A percentile compares a stretch with the other conserved stretches of the same genome.
These are phyloP conservation scores for Protomyces gravidus DNA, from an alignment of 1,139 yeast species.

Conservation along the genomic window DNA sequence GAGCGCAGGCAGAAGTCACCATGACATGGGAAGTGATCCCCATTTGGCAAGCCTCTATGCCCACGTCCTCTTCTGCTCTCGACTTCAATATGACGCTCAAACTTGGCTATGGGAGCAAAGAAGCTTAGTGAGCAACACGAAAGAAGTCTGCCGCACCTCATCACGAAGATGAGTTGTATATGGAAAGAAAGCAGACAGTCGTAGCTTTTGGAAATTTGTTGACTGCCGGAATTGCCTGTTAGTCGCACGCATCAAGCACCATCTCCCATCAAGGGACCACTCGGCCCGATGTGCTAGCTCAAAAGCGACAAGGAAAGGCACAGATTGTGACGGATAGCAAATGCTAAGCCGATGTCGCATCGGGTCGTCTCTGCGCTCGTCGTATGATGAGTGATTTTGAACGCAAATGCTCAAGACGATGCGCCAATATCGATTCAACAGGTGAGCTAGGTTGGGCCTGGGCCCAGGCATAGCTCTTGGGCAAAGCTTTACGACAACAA, in stretches of 20 bases:
- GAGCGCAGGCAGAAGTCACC: constrained; percentile 29
- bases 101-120: constrained; percentile 20
- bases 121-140: constrained; percentile 28
- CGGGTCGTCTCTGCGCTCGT: background rate
- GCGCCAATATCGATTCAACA: background rate
- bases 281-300: too few relatives aligned
- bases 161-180: constrained; percentile 1
- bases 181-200: background rate
- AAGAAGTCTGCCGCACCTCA: constrained; percentile 28
- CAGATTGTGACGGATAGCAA: too few relatives aligned
- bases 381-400: background rate
- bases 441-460: too few relatives aligned
- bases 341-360: background rate
- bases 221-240: too few relatives aligned
- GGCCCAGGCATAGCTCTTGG: too few relatives aligned
- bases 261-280: too few relatives aligned
- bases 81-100: constrained; percentile 29
- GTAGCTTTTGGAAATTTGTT: background rate
- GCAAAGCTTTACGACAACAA: too few relatives aligned
- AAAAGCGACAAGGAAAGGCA: too few relatives aligned
- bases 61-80: constrained; percentile 28
- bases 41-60: constrained; percentile 23
- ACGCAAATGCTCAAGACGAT: background rate
- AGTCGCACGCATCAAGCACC: too few relatives aligned
- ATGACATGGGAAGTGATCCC: too few relatives aligned